A percentile compares a stretch with the other conserved stretches of the same genome.
phyloP scores from a whole-genome alignment of 2,329 filamentous ascomycete genomes.

The Apiospora phragmitis region DNA sequence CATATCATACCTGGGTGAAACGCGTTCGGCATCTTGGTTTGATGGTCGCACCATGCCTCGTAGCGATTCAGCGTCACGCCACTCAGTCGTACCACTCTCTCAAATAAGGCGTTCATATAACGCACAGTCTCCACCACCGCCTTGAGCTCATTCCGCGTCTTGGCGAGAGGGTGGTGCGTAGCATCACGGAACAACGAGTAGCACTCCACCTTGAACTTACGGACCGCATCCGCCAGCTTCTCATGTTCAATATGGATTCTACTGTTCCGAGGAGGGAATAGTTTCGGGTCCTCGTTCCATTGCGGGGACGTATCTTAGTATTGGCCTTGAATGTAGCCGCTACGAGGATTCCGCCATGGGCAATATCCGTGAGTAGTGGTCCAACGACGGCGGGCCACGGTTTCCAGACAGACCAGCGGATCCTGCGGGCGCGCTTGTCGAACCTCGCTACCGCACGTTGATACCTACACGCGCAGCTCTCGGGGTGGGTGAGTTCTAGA shows the following conservation, averaged over 20 bases:
- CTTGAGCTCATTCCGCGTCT: neutral
- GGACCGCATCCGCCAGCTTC: neutral
- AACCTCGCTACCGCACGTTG: neutral
- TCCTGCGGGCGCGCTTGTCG: neutral
- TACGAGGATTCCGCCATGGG: neutral
- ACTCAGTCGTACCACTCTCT: neutral
- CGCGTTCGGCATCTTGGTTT: fast-evolving
- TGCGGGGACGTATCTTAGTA: neutral
- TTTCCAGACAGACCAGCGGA: neutral
- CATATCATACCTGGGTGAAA: neutral
- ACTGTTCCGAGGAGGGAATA: neutral
- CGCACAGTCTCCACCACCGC: neutral
- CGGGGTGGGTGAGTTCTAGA: neutral
- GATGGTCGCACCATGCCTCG: neutral
- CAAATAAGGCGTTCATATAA: neutral
- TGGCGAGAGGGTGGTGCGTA: neutral
- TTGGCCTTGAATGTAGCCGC: neutral
- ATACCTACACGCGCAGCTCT: neutral
- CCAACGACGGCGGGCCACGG: neutral
- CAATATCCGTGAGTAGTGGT: neutral
- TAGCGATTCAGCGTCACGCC: neutral
- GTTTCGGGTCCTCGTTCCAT: neutral
- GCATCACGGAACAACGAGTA: neutral
- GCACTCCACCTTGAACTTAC: neutral
- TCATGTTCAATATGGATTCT: neutral